Conservation (phyloP, 129 eudicot genomes). For the Escallonia rubra region DNA sequence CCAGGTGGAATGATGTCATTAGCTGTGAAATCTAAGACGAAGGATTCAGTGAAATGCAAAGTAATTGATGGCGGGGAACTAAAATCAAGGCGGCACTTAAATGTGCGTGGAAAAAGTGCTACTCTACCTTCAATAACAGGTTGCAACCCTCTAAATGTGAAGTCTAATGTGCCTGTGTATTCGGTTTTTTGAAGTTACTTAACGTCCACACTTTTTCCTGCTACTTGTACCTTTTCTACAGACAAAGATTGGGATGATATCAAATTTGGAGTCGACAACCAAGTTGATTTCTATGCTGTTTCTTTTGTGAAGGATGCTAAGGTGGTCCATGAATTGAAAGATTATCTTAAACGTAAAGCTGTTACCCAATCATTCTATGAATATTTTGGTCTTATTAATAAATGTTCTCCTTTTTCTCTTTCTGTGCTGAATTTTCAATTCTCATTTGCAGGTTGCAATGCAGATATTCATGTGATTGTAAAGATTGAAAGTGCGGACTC, state of each 20-base stretch:
- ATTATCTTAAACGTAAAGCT: slow-evolving; percentile 63
- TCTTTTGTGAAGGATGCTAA: slow-evolving; percentile 93
- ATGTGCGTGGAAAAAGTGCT: slow-evolving; percentile 97
- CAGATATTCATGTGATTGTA: slow-evolving; percentile 81
- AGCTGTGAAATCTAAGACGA: slow-evolving; percentile 77
- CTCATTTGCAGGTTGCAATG: slow-evolving; percentile 59
- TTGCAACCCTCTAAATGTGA: slow-evolving; percentile 5
- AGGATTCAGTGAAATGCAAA: slow-evolving; percentile 67
- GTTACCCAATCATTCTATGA: not conserved
- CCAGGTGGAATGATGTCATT: slow-evolving; percentile 97
- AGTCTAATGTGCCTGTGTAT: not conserved
- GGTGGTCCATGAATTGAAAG: slow-evolving; percentile 86
- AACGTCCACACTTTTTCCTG: slow-evolving; percentile 6
- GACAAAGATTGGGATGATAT: slow-evolving; percentile 99
- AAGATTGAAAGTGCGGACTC: slow-evolving; percentile 98
- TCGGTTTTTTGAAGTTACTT: not conserved
- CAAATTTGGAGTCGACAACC: slow-evolving; percentile 88
- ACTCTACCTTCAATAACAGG: slow-evolving; percentile 97
- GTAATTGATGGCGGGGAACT: slow-evolving; percentile 95
- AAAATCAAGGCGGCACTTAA: slow-evolving; percentile 89
- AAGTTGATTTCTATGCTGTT: slow-evolving; percentile 95
- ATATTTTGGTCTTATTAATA: not conserved
- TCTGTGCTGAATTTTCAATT: not conserved
- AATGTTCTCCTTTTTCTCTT: not conserved
- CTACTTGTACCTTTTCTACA: slow-evolving; percentile 19